Conservation (phyloP, 1,139 yeast genomes). For the Meyerozyma sp. region DNA sequence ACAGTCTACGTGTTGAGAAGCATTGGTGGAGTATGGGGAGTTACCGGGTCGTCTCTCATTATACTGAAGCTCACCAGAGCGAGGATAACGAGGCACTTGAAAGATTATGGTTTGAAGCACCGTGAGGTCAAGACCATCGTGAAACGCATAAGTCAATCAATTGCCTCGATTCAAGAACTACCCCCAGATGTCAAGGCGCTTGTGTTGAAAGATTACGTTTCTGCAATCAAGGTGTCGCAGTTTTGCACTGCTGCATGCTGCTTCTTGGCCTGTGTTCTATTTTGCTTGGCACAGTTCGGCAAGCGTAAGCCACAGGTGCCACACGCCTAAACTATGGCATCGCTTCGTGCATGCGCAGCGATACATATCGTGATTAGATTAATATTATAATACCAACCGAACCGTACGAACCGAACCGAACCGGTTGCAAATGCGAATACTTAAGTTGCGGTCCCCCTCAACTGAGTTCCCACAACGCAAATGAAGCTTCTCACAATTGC, state of each 20-base stretch:
- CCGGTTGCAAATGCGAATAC: background rate
- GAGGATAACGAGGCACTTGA: background rate
- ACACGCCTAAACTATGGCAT: background rate
- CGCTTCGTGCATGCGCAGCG: no score
- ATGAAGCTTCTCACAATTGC: background rate
- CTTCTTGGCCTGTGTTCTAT: background rate
- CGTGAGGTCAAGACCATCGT: background rate
- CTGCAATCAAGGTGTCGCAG: background rate
- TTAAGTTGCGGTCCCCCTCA: background rate
- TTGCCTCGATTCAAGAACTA: background rate
- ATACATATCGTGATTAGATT: background rate
- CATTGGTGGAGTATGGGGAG: conserved; percentile 39
- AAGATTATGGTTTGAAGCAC: background rate
- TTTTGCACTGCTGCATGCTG: background rate
- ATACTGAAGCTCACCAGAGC: conserved; percentile 7
- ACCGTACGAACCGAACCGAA: background rate
- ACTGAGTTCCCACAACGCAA: background rate
- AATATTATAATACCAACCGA: background rate
- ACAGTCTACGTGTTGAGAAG: conserved; percentile 33
- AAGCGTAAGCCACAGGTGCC: background rate
- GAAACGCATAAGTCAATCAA: background rate
- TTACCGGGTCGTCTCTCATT: conserved; percentile 28
- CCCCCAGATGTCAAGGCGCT: background rate
- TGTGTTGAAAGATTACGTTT: background rate
- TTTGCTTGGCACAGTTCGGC: background rate